Conservation (phyloP, 2,329 filamentous ascomycete genomes). For the Beauveria caledonica region DNA sequence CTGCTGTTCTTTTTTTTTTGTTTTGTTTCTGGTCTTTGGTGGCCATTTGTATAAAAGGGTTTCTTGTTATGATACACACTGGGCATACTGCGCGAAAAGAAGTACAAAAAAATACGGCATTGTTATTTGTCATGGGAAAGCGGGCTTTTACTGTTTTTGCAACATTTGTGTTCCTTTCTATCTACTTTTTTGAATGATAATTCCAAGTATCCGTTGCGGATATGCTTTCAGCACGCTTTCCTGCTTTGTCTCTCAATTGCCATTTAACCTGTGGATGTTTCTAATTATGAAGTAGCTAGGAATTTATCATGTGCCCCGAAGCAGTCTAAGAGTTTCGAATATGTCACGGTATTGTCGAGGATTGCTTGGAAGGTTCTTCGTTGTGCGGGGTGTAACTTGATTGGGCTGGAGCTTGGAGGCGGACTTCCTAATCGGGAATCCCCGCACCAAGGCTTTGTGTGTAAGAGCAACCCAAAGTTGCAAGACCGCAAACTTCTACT, state of each 20-base stretch:
- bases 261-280: no score
- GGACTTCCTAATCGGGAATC: constrained; percentile 24
- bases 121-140: neutral
- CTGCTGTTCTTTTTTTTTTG: no score
- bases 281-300: no score
- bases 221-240: neutral
- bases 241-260: neutral
- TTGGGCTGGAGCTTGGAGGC: constrained; percentile 12
- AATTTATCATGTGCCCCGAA: no score
- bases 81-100: neutral
- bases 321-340: no score
- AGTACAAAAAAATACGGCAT: neutral
- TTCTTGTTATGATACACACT: neutral
- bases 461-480: constrained; percentile 13
- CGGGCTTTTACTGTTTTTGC: neutral
- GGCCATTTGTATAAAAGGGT: neutral
- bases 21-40: neutral
- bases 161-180: neutral
- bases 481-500: no score
- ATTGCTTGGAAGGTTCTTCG: neutral
- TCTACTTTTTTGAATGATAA: constrained; percentile 4
- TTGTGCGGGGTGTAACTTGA: neutral
- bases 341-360: no score
- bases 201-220: neutral
- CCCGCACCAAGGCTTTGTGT: constrained; percentile 16